Conservation (phyloP, 108 stramenopile species). For the Cyclotella baltica region DNA sequence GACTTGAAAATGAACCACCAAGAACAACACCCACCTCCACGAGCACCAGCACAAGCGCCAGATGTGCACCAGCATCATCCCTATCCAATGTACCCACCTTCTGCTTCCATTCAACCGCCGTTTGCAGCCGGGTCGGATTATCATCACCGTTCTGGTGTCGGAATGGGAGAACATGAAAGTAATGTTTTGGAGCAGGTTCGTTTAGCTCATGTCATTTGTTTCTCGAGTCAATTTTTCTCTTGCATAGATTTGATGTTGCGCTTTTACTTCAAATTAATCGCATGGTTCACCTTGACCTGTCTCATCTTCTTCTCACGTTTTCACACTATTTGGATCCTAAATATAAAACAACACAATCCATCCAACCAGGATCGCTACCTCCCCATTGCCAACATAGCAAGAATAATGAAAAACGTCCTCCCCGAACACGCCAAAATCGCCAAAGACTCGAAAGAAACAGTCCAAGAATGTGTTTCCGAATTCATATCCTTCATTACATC, state of each 20-base stretch:
- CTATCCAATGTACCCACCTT: no score
- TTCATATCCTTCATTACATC: slow-evolving; percentile 99
- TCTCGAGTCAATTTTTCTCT: not conserved
- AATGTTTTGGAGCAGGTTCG: slow-evolving; percentile 14
- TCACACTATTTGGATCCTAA: not conserved
- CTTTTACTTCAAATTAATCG: not conserved
- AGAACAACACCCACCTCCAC: not conserved
- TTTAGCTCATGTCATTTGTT: not conserved
- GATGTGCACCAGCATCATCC: no score
- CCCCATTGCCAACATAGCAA: slow-evolving; percentile 98
- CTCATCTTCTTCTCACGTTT: no score
- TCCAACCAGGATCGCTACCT: slow-evolving; percentile 94
- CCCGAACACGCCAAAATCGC: slow-evolving; percentile 99
- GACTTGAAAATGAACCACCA: not conserved
- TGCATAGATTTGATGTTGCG: not conserved
- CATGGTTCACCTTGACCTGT: not conserved
- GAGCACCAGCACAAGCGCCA: slow-evolving; percentile 10
- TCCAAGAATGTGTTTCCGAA: slow-evolving; percentile 99
- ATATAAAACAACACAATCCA: not conserved
- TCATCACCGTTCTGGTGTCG: not conserved
- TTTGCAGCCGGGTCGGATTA: not conserved
- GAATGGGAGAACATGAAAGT: slow-evolving; percentile 2
- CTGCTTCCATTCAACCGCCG: not conserved
- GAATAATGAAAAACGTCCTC: slow-evolving; percentile 98
- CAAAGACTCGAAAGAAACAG: slow-evolving; percentile 99